Conservation (phyloP, 805 yeast species). For the Kuraishia capsulata region DNA sequence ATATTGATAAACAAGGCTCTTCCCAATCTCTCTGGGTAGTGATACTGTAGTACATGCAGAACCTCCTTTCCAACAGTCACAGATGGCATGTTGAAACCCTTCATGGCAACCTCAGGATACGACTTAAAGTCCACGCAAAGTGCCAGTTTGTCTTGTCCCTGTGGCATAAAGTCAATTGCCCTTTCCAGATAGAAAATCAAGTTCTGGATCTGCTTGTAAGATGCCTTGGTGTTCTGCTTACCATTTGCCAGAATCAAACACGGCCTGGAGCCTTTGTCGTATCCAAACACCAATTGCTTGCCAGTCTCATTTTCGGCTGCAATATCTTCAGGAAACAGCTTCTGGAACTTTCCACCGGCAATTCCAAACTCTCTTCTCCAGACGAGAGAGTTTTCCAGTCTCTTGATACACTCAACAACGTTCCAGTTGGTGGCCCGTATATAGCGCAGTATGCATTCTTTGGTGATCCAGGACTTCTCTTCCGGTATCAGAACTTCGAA, state of each 20-base stretch:
- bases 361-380: slow-evolving; percentile 96
- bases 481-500: slow-evolving; percentile 25
- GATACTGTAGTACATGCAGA: slow-evolving; percentile 77
- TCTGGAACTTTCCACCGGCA: slow-evolving; percentile 29
- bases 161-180: slow-evolving; percentile 81
- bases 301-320: slow-evolving; percentile 72
- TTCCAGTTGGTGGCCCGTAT: slow-evolving; percentile 93
- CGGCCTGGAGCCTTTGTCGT: slow-evolving; percentile 74
- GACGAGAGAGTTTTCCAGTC: slow-evolving; percentile 69
- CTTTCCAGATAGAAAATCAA: slow-evolving; percentile 80
- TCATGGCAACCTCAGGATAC: slow-evolving; percentile 34
- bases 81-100: slow-evolving; percentile 63
- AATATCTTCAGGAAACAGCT: slow-evolving; percentile 38
- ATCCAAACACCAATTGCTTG: slow-evolving; percentile 76
- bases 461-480: slow-evolving; percentile 89
- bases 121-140: slow-evolving; percentile 79
- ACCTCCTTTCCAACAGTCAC: slow-evolving; percentile 76
- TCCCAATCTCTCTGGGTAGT: slow-evolving; percentile 87
- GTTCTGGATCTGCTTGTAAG: slow-evolving; percentile 79
- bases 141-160: slow-evolving; percentile 82
- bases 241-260: slow-evolving; percentile 81
- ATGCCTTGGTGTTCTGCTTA: slow-evolving; percentile 78
- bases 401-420: slow-evolving; percentile 54
- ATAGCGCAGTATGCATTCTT: slow-evolving; percentile 86
- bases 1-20: slow-evolving; percentile 76